These are phyloP conservation scores for Suillus subaureus DNA, from an alignment of 768 basidiomycete genomes.

Conservation along the genomic window DNA sequence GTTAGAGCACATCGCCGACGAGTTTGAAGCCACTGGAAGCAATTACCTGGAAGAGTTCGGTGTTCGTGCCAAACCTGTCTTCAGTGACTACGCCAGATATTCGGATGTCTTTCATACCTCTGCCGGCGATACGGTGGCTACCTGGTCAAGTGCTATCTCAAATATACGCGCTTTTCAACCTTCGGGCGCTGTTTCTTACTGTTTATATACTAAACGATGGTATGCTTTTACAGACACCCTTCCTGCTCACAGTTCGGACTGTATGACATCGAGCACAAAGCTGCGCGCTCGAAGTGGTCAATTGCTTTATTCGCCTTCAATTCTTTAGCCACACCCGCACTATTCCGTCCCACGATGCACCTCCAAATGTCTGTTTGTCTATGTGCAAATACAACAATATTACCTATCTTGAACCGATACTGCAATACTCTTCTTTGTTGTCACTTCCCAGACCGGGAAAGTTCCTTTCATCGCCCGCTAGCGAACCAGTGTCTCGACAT, in stretches of 20 bases:
- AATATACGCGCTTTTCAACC: neutral
- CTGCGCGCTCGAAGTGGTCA: neutral
- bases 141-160: neutral
- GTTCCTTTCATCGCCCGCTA: neutral
- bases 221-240: neutral
- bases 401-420: neutral
- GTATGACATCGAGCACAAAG: neutral
- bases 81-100: neutral
- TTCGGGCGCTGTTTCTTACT: neutral
- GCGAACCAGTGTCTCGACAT: neutral
- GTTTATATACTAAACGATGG: neutral
- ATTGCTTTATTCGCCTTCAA: neutral
- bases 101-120: neutral
- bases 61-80: neutral
- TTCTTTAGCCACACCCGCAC: neutral
- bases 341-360: neutral
- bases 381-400: neutral
- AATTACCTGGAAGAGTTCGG: neutral
- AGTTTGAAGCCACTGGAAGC: neutral
- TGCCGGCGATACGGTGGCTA: neutral
- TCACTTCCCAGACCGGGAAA: neutral
- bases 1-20: neutral
- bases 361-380: neutral
- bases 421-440: neutral
- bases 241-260: neutral